These are phyloP conservation scores for Pseudonitzschia multiseries DNA, from an alignment of 108 stramenopile genomes.

Conservation along the genomic window DNA sequence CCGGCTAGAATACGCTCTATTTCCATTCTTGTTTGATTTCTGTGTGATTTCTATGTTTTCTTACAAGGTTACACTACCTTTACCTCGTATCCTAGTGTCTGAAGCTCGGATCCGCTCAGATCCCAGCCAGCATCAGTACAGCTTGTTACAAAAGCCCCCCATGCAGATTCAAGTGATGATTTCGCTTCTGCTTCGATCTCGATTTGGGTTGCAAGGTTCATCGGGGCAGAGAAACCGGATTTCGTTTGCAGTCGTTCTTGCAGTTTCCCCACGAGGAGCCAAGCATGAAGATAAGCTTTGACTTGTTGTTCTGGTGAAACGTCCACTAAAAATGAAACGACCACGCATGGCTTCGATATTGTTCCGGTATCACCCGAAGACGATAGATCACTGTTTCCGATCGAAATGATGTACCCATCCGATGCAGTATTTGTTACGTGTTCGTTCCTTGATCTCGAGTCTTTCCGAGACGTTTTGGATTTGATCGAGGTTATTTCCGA, in stretches of 20 bases:
- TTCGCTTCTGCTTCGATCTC: conserved; percentile 14
- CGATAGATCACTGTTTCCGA: conserved; percentile 4
- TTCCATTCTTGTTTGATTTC: not conserved
- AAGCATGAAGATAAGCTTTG: conserved; percentile 73
- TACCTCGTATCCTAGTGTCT: conserved; percentile 42
- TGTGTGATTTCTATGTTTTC: not conserved
- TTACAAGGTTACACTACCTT: conserved; percentile 8
- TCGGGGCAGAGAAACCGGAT: not conserved
- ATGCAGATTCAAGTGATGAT: conserved; percentile 15
- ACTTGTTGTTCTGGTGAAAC: conserved; percentile 47
- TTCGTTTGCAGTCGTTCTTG: conserved; percentile 2
- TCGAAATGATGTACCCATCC: conserved; percentile 39
- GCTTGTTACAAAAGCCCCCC: conserved; percentile 26
- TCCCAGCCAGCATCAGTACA: conserved; percentile 46
- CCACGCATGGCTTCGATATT: conserved; percentile 24
- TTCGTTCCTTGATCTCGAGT: not conserved
- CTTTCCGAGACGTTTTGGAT: not conserved
- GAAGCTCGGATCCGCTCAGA: conserved; percentile 35
- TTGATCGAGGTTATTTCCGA: not conserved
- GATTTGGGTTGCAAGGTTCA: not conserved
- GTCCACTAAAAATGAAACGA: conserved; percentile 45
- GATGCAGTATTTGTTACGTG: conserved; percentile 12
- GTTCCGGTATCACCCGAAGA: not conserved
- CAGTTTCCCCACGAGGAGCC: conserved; percentile 26
- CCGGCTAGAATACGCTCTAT: not conserved